Evolutionary conservation across 2,329 filamentous ascomycete species (phyloP), one percentile per base, ranked within the genome.

Genomic region (Venturia asperata): DNA sequence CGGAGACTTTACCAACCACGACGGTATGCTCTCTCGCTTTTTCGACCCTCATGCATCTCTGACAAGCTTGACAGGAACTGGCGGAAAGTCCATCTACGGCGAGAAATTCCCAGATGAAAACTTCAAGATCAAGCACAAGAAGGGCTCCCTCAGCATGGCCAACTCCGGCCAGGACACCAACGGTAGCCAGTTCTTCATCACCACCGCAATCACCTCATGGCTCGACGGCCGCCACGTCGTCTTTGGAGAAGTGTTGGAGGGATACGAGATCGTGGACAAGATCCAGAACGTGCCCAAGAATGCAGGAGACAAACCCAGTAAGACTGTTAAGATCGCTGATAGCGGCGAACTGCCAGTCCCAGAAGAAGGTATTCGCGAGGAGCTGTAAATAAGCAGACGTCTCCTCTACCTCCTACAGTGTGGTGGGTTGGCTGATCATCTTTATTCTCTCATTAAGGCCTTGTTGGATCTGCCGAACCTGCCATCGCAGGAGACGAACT

Each of bases 41-140:
- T 27, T 19, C 42, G 39, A 67, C 67, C 52, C 60, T 71, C 60
- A 71, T 41, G 10, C 24, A 34, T 3, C 15, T 58, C 30, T 58
- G 19, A 58, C 15, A 13, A 37, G 30, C 9, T 3, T 47, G 24
- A 21, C 56, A 79, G 86, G 90, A 73, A 92, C 90, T 68, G 90
- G 90, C 75, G 90, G 90, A 78, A 92, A 92, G 84, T 91, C 88
- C 69, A 93, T 94, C 81, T 94, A 93, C 76, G 90, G 90, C 72
- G 82, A 85, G 71, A 90, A 90, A 80, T 94, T 94, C 80, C 79
- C 85, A 69, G 90, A 95, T 73, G 90, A 95, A 87, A 94, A 93
- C 88, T 94, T 95, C 85, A 93, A 94, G 87, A 84, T 93, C 75
- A 92, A 92, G 77, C 91, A 95, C 86, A 92, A 91, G 85, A 88